These are phyloP conservation scores for Hypoxylon sp. DNA, from an alignment of 2,329 filamentous ascomycete species.

Conservation along the genomic window DNA sequence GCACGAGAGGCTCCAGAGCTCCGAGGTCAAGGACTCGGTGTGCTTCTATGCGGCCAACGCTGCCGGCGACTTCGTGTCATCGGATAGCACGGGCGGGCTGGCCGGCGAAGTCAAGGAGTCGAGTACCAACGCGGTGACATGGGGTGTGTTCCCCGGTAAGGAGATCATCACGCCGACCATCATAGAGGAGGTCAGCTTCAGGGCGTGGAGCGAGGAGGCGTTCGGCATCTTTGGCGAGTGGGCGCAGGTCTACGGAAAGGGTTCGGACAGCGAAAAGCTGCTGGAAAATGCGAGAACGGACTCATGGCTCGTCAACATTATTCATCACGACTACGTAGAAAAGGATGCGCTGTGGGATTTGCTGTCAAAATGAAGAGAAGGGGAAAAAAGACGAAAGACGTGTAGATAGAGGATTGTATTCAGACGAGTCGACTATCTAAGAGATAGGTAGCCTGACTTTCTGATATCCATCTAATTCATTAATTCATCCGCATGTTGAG, in stretches of 20 bases:
- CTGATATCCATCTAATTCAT: slow-evolving; percentile 28
- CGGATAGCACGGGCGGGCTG: slow-evolving; percentile 61
- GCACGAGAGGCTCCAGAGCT: slow-evolving; percentile 68
- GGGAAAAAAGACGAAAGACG: slow-evolving; percentile 1
- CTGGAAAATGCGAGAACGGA: slow-evolving; percentile 75
- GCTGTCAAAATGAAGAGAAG: slow-evolving; percentile 57
- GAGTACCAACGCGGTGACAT: slow-evolving; percentile 93
- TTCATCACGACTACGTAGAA: slow-evolving; percentile 82
- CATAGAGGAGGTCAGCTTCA: slow-evolving; percentile 94
- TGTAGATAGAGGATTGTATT: slow-evolving; percentile 13
- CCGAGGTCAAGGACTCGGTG: slow-evolving; percentile 73
- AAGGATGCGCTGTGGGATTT: slow-evolving; percentile 78
- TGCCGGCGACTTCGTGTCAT: slow-evolving; percentile 81
- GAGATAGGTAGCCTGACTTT: slow-evolving; percentile 19
- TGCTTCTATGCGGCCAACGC: slow-evolving; percentile 91
- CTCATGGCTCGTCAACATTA: slow-evolving; percentile 90
- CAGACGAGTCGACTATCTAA: slow-evolving; percentile 11
- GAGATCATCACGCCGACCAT: slow-evolving; percentile 97
- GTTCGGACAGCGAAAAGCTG: slow-evolving; percentile 76
- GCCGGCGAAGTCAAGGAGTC: slow-evolving; percentile 52
- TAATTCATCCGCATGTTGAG: slow-evolving; percentile 2
- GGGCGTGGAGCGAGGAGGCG: slow-evolving; percentile 94
- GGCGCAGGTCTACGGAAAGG: slow-evolving; percentile 86
- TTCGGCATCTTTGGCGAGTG: slow-evolving; percentile 97
- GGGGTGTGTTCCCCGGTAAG: slow-evolving; percentile 95